Evolutionary conservation across 192 early-diverging fungal genomes (phyloP).

Genomic region (Entophlyctis helioformis): DNA sequence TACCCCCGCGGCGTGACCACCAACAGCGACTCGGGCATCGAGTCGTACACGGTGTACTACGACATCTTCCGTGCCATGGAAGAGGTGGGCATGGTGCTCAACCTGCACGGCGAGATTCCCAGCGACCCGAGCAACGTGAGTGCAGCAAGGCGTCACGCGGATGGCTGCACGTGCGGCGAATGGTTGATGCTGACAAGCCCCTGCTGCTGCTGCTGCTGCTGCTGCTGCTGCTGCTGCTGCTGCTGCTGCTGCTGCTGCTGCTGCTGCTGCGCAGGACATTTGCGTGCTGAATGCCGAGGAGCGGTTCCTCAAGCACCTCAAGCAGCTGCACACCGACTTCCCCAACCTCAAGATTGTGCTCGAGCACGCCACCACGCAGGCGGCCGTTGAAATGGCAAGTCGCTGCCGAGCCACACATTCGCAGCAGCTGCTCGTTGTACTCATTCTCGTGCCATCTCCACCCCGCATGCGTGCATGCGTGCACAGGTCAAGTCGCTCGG

Average conservation of each 20-base stretch:
- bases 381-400: slow-evolving; percentile 74
- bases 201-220: no score
- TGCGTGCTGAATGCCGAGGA: slow-evolving; percentile 97
- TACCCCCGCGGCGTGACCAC: slow-evolving; percentile 96
- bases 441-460: neutral
- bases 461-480: slow-evolving; percentile 1
- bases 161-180: no score
- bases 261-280: slow-evolving; percentile 47
- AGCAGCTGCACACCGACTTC: slow-evolving; percentile 77
- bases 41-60: slow-evolving; percentile 80
- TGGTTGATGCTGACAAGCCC: no score
- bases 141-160: no score
- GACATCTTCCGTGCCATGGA: slow-evolving; percentile 92
- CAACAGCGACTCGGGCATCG: slow-evolving; percentile 92
- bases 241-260: no score
- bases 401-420: neutral
- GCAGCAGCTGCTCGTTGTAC: neutral
- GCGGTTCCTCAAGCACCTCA: slow-evolving; percentile 73
- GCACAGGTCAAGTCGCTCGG: slow-evolving; percentile 70
- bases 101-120: slow-evolving; percentile 93
- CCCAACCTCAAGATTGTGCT: slow-evolving; percentile 90
- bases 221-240: no score
- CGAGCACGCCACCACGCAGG: slow-evolving; percentile 92
- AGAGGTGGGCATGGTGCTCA: slow-evolving; percentile 82
- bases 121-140: slow-evolving; percentile 60